These are phyloP conservation scores for Moricandia moricandioides DNA, from an alignment of 345 rosid species.

Conservation along the genomic window DNA sequence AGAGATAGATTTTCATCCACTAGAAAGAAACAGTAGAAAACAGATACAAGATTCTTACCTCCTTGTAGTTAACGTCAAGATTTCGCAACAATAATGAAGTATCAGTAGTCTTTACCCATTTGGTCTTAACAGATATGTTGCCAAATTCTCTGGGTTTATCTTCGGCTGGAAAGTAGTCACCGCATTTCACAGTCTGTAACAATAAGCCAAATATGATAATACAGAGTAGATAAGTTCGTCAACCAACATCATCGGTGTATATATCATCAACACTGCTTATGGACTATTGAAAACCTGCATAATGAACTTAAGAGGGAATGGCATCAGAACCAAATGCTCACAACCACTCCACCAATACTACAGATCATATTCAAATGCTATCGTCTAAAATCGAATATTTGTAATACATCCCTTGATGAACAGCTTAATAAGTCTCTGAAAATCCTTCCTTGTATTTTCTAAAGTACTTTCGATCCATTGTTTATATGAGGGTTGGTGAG, in stretches of 20 bases:
- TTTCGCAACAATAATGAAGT: slow-evolving; percentile 66
- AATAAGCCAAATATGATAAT: slow-evolving; percentile 14
- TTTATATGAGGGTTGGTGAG: not conserved
- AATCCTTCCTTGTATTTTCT: not conserved
- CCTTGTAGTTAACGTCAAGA: slow-evolving; percentile 70
- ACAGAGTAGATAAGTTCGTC: not conserved
- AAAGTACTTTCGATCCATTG: not conserved
- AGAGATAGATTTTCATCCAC: not conserved
- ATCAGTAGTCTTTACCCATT: slow-evolving; percentile 55
- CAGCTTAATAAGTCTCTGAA: not conserved
- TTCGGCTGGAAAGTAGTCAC: slow-evolving; percentile 80
- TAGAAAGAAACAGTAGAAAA: not conserved
- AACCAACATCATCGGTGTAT: not conserved
- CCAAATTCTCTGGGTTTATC: slow-evolving; percentile 82
- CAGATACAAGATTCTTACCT: slow-evolving; percentile 43
- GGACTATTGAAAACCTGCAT: not conserved
- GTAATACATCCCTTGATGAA: not conserved
- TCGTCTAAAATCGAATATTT: not conserved
- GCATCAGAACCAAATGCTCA: not conserved
- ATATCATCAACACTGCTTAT: not conserved
- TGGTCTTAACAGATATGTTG: slow-evolving; percentile 52
- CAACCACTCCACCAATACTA: slow-evolving; percentile 8
- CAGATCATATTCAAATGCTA: not conserved
- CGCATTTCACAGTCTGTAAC: slow-evolving; percentile 67
- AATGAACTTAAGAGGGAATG: not conserved